Conservation (phyloP, 116 monocot genomes). For the Phalaenopsis hybrid region DNA sequence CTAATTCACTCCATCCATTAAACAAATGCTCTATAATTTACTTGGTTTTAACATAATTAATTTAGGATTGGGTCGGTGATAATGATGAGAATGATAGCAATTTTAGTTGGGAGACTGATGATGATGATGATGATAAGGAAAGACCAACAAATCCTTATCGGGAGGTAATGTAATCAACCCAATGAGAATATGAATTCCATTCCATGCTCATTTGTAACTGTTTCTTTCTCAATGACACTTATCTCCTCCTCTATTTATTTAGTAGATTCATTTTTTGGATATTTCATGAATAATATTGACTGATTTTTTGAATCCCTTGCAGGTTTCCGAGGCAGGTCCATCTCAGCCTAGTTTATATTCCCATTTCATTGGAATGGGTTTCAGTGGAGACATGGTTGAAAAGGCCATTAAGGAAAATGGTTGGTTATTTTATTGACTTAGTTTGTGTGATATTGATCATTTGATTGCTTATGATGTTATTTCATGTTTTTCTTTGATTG, state of each 20-base stretch:
- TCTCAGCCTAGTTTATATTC: conserved; percentile 30
- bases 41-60: not conserved
- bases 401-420: conserved; percentile 60
- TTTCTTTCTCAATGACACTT: not conserved
- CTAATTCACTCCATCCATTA: not conserved
- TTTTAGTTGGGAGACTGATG: conserved; percentile 10
- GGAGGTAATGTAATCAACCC: not conserved
- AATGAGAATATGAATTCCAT: no score
- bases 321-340: conserved; percentile 33
- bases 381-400: conserved; percentile 41
- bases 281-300: not conserved
- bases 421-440: conserved; percentile 13
- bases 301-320: not conserved
- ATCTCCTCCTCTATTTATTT: not conserved
- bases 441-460: not conserved
- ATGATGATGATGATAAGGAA: conserved; percentile 8
- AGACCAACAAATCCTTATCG: not conserved
- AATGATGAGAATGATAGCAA: conserved; percentile 4
- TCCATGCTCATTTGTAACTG: no score
- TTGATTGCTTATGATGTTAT: not conserved
- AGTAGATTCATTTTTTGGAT: not conserved
- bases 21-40: not conserved
- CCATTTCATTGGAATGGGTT: conserved; percentile 61
- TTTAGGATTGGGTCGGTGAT: conserved; percentile 10
- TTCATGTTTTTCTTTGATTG: conserved; percentile 5